Base-by-base conservation (phyloP, 2,329 filamentous ascomycete genomes). In the Bipolaris zeicola region DNA sequence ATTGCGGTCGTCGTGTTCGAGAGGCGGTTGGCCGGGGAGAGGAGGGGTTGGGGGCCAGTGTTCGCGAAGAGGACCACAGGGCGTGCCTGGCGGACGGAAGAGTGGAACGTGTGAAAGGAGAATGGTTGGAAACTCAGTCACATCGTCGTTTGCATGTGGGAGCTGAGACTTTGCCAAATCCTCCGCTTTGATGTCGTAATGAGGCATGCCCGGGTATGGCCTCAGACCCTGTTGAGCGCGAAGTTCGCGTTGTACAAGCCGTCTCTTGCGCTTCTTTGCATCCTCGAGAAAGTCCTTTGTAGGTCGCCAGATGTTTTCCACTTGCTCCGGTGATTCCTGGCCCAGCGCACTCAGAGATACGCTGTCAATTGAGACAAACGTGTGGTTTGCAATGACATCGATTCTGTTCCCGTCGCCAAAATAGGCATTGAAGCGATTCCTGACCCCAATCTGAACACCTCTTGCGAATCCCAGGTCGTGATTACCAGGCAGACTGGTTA, bases 371-470 rank as follows among this genome's bases (percentile, higher is more conserved):
- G 92, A 96, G 18, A 99, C 91, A 72, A 99, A 92, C 0, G 92
- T 96, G 74, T 99, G 95, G 71, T 99, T 99, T 11, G 91, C 95
- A 50, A 98, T 83, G 5, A 98, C 84, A 73, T 98, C 92, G 18
- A 99, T 87, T 7, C 91, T 84, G 75, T 97, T 98, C n/a, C 88
- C 86, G 52, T 95, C 89, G 4, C 95, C 95, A 77, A 99, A 98
- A 72, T 89, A 96, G 3, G 89, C 86, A 68, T 89, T 86, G 74
- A 98, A 99, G 14, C 95, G 83, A 67, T 95, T 83, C 49, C 93
- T 85, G 33, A 96, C 91, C 0, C 89, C 82, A 7, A 89, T 73
- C 72, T 96, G 91, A 45, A 99, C 88, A 42, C 93, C 90, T 20
- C 87, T 87, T 3, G 91, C 94, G 70, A 98, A 96, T 0, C 95